Conservation (phyloP, 164 flowering plant species). For the Hamamelis virginiana region DNA sequence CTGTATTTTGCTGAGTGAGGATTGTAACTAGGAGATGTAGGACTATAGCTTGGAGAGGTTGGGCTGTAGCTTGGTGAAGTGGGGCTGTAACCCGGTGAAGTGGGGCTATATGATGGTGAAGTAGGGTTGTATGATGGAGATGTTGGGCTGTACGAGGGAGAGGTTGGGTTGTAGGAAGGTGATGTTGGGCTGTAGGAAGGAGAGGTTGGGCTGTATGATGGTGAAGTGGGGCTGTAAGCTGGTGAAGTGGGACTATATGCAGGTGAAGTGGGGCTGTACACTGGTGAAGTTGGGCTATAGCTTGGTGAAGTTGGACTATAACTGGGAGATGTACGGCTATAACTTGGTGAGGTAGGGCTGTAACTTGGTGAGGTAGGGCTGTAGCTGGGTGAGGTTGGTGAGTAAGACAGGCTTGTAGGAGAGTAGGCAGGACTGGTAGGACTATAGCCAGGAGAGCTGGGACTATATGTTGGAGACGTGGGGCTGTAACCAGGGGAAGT, state of each 20-base stretch:
- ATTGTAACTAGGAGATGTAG: conserved; percentile 78
- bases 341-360: conserved; percentile 17
- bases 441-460: conserved; percentile 27
- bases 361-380: conserved; percentile 14
- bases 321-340: conserved; percentile 13
- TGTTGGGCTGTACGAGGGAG: conserved; percentile 16
- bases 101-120: conserved; percentile 68
- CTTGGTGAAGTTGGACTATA: conserved; percentile 22
- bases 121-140: conserved; percentile 13
- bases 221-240: conserved; percentile 8
- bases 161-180: conserved; percentile 15
- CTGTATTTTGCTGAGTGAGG: conserved; percentile 80
- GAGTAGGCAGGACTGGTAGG: conserved; percentile 14
- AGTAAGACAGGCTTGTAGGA: conserved; percentile 11
- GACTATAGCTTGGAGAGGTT: conserved; percentile 78
- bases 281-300: conserved; percentile 83
- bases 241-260: conserved; percentile 15
- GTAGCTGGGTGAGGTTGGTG: conserved; percentile 15
- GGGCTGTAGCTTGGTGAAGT: conserved; percentile 86
- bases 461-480: conserved; percentile 82
- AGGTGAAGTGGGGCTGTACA: conserved; percentile 17
- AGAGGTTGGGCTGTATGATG: conserved; percentile 15
- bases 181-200: conserved; percentile 15
- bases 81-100: conserved; percentile 86
- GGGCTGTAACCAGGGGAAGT: conserved; percentile 16